These are phyloP conservation scores for Gorgonomyces haynaldii DNA, from an alignment of 192 early-diverging fungal genomes.

Conservation along the genomic window DNA sequence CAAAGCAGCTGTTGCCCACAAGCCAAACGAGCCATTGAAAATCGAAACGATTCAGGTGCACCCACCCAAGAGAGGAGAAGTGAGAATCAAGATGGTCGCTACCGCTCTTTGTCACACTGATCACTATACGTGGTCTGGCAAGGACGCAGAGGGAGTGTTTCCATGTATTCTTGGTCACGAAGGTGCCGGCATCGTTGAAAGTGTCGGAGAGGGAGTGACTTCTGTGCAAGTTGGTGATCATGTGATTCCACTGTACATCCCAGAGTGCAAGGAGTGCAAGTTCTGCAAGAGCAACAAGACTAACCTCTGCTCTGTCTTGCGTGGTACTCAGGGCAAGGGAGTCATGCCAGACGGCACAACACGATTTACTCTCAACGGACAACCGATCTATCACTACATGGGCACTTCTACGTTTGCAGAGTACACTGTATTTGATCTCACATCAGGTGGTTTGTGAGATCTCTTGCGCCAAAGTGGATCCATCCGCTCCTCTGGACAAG, in stretches of 20 bases:
- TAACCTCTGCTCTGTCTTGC: slow-evolving; percentile 84
- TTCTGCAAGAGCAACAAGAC: slow-evolving; percentile 97
- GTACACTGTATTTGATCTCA: no score
- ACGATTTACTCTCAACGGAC: slow-evolving; percentile 83
- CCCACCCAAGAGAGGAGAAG: slow-evolving; percentile 79
- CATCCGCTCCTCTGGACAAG: slow-evolving; percentile 67
- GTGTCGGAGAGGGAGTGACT: slow-evolving; percentile 88
- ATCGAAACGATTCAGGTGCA: slow-evolving; percentile 92
- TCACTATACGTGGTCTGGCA: slow-evolving; percentile 85
- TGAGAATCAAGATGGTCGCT: slow-evolving; percentile 83
- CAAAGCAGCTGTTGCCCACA: slow-evolving; percentile 93
- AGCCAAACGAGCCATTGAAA: slow-evolving; percentile 75
- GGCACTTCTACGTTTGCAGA: slow-evolving; percentile 81
- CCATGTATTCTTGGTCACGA: slow-evolving; percentile 94
- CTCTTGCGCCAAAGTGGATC: slow-evolving; percentile 77
- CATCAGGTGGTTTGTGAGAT: slow-evolving; percentile 83
- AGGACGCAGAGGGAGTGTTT: slow-evolving; percentile 65
- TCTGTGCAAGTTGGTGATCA: slow-evolving; percentile 84
- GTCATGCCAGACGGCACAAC: slow-evolving; percentile 91
- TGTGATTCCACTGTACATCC: slow-evolving; percentile 77
- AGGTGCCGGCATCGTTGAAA: slow-evolving; percentile 86
- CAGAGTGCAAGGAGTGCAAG: slow-evolving; percentile 87
- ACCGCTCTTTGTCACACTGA: slow-evolving; percentile 89
- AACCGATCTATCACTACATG: slow-evolving; percentile 93
- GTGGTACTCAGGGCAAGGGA: slow-evolving; percentile 85